These are phyloP conservation scores for Paracamarosporium sp. DNA, from an alignment of 2,329 filamentous ascomycete species.

Conservation along the genomic window DNA sequence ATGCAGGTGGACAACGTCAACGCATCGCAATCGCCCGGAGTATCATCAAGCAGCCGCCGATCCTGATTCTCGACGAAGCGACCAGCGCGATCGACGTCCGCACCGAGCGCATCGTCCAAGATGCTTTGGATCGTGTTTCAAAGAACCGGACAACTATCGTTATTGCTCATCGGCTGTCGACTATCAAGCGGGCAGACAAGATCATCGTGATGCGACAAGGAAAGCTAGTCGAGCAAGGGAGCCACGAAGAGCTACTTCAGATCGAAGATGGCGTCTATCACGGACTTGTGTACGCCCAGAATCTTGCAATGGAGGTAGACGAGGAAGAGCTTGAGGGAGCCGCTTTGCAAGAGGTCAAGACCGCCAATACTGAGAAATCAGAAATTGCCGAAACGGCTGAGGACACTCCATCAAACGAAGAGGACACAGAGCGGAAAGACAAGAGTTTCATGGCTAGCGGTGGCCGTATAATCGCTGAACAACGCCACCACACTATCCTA, in stretches of 20 bases:
- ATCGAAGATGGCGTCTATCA: conserved; percentile 69
- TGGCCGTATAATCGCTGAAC: conserved; percentile 42
- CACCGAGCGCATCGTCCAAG: conserved; percentile 61
- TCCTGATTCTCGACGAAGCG: conserved; percentile 78
- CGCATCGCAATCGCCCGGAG: conserved; percentile 77
- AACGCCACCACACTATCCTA: conserved; percentile 41
- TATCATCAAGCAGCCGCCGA: conserved; percentile 69
- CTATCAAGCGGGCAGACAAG: conserved; percentile 77
- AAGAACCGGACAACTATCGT: conserved; percentile 74
- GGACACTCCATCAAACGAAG: conserved; percentile 8
- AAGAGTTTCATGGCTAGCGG: conserved; percentile 39
- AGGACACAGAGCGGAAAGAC: conserved; percentile 37
- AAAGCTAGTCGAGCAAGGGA: conserved; percentile 74
- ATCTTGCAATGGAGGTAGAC: conserved; percentile 37
- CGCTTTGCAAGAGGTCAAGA: conserved; percentile 22
- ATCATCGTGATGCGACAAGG: conserved; percentile 80
- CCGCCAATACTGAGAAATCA: conserved; percentile 17
- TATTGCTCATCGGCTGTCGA: conserved; percentile 78
- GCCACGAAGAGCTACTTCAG: conserved; percentile 73
- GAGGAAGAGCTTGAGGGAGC: conserved; percentile 26
- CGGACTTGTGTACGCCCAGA: conserved; percentile 64
- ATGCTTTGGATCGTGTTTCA: conserved; percentile 66
- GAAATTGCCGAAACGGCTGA: conserved; percentile 10
- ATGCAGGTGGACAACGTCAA: conserved; percentile 73
- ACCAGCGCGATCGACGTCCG: conserved; percentile 70